These are phyloP conservation scores for Blastomyces emzantsi DNA, from an alignment of 2,329 filamentous ascomycete genomes.

Conservation along the genomic window DNA sequence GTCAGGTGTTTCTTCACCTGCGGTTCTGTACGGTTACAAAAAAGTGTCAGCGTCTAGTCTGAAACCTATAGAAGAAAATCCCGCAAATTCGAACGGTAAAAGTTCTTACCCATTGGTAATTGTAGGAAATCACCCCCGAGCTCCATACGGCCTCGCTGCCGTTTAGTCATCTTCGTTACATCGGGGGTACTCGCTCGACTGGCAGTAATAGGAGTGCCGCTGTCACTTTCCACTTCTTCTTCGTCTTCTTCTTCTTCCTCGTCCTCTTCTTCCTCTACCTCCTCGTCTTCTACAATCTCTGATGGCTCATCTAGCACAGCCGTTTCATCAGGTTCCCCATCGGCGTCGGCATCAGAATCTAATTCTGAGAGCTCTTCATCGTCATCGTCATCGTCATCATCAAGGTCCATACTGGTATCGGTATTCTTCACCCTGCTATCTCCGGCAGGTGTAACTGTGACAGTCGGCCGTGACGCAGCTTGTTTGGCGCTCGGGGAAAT, in stretches of 20 bases:
- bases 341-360: constrained; percentile 40
- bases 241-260: constrained; percentile 36
- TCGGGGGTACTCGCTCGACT: constrained; percentile 53
- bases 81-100: neutral
- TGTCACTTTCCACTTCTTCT: constrained; percentile 37
- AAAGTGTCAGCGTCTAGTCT: neutral
- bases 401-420: constrained; percentile 39
- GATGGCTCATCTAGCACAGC: constrained; percentile 32
- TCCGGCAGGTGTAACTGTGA: constrained; percentile 29
- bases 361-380: constrained; percentile 41
- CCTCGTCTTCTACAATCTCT: constrained; percentile 25
- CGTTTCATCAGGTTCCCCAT: constrained; percentile 42
- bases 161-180: constrained; percentile 56
- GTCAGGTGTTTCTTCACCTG: constrained; percentile 65
- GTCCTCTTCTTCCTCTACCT: constrained; percentile 28
- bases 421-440: constrained; percentile 35
- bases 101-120: constrained; percentile 47
- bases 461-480: constrained; percentile 27
- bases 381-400: constrained; percentile 44
- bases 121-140: constrained; percentile 45
- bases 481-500: constrained; percentile 29
- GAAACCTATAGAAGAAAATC: neutral
- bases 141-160: constrained; percentile 53
- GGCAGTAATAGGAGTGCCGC: constrained; percentile 38
- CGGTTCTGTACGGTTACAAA: constrained; percentile 42